A percentile compares a stretch with the other conserved stretches of the same genome.
phyloP scores from a whole-genome alignment of 352 stramenopile genomes.

The Albugo laibachii region DNA sequence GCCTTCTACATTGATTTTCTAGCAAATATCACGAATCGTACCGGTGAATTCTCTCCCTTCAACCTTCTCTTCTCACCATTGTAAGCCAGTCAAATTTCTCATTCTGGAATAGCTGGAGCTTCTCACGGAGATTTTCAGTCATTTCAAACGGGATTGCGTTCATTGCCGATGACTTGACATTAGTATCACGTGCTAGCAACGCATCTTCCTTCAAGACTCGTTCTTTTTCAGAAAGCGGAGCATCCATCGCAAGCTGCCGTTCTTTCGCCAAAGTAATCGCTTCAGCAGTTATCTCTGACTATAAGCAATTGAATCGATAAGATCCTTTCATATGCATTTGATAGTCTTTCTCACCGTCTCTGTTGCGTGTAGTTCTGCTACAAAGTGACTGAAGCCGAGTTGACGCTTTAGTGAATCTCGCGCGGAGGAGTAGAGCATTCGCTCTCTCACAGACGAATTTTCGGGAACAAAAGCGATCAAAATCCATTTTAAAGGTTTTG shows the following conservation, averaged over 20 bases:
- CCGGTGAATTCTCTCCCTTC: constrained; percentile 2
- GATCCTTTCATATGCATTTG: not conserved
- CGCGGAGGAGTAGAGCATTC: constrained; percentile 85
- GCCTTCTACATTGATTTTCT: constrained; percentile 53
- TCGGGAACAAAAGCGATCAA: constrained; percentile 67
- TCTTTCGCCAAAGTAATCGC: constrained; percentile 50
- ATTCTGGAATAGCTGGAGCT: constrained; percentile 54
- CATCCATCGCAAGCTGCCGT: constrained; percentile 34
- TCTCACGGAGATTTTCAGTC: constrained; percentile 59
- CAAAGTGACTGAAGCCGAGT: constrained; percentile 80
- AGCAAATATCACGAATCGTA: constrained; percentile 2
- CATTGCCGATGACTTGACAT: constrained; percentile 78
- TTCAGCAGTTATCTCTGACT: constrained; percentile 65
- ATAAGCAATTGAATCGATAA: constrained; percentile 1
- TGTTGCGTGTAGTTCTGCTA: constrained; percentile 77
- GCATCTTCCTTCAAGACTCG: constrained; percentile 59
- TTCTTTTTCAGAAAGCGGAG: constrained; percentile 72
- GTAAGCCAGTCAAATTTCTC: constrained; percentile 78
- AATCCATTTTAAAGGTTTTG: constrained; percentile 52
- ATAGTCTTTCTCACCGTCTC: constrained; percentile 19
- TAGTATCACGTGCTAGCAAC: constrained; percentile 61
- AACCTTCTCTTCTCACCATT: constrained; percentile 24
- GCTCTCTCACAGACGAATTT: constrained; percentile 44
- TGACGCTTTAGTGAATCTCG: constrained; percentile 81
- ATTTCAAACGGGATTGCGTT: constrained; percentile 74